These are phyloP conservation scores for Pistacia vera DNA, from an alignment of 345 rosid species.

Conservation along the genomic window DNA sequence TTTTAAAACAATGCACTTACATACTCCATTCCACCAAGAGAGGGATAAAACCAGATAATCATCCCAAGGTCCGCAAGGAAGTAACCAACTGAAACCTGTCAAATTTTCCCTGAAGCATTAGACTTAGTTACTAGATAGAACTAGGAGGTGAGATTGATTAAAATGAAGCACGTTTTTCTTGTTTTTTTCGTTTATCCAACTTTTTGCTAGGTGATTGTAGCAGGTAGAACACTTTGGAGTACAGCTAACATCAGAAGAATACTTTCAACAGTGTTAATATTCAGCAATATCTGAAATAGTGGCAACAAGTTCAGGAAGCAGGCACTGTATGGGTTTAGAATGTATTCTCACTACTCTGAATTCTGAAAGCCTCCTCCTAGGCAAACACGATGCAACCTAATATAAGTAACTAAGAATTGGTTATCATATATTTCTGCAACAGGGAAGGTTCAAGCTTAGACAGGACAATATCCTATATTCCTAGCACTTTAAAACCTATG, in stretches of 20 bases:
- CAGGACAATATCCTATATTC: neutral
- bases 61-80: slow-evolving; percentile 75
- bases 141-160: neutral
- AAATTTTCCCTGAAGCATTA: slow-evolving; percentile 3
- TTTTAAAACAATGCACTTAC: slow-evolving; percentile 43
- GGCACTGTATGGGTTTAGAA: too few relatives aligned
- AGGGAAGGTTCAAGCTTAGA: neutral
- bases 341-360: too few relatives aligned
- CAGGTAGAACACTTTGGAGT: neutral
- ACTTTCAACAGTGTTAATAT: neutral
- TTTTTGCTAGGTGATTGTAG: neutral
- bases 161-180: neutral
- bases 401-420: neutral
- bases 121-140: neutral
- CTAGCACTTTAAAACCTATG: neutral
- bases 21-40: slow-evolving; percentile 84
- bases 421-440: neutral
- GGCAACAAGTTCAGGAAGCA: neutral
- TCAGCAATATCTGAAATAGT: neutral
- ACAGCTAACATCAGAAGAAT: neutral
- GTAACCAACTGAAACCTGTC: slow-evolving; percentile 89
- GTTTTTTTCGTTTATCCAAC: neutral
- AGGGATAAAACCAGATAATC: slow-evolving; percentile 84
- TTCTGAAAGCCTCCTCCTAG: too few relatives aligned
- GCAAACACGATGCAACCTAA: neutral